Conservation (phyloP, 129 eudicot species). For the Flaveria brownii region DNA sequence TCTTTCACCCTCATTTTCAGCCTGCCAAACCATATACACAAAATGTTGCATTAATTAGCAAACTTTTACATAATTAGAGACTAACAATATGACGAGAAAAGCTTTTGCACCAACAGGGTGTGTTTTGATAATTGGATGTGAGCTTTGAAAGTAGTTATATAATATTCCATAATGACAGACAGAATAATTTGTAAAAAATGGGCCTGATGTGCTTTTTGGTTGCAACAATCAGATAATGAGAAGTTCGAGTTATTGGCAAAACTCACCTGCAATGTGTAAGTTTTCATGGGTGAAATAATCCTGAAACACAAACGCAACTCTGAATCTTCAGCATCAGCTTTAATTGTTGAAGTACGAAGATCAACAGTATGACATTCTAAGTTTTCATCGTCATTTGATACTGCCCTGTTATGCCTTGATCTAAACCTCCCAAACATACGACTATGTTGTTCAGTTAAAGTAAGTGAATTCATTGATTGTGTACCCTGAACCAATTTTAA, state of each 20-base stretch:
- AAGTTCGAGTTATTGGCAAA: background rate
- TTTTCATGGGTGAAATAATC: slow-evolving; percentile 83
- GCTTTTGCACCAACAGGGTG: background rate
- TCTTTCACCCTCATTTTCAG: slow-evolving; percentile 96
- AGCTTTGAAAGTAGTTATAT: background rate
- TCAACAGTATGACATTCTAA: slow-evolving; percentile 77
- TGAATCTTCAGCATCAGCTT: slow-evolving; percentile 90
- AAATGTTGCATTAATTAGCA: background rate
- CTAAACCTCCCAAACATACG: slow-evolving; percentile 91
- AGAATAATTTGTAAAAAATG: background rate
- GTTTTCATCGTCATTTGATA: slow-evolving; percentile 63
- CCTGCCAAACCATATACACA: slow-evolving; percentile 54
- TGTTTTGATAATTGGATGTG: background rate
- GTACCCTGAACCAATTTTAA: slow-evolving; percentile 49
- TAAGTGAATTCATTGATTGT: slow-evolving; percentile 50
- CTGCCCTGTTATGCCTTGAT: slow-evolving; percentile 58
- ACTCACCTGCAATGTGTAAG: slow-evolving; percentile 84
- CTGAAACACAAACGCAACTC: slow-evolving; percentile 93
- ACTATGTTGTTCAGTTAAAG: slow-evolving; percentile 50
- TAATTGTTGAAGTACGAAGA: slow-evolving; percentile 88
- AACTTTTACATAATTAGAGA: slow-evolving; percentile 18
- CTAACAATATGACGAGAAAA: slow-evolving; percentile 3
- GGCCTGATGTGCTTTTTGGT: background rate
- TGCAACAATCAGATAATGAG: background rate
- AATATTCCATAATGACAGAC: background rate